These are phyloP conservation scores for Pyrenophora tritici-repentis DNA, from an alignment of 2,329 filamentous ascomycete species.

Conservation along the genomic window DNA sequence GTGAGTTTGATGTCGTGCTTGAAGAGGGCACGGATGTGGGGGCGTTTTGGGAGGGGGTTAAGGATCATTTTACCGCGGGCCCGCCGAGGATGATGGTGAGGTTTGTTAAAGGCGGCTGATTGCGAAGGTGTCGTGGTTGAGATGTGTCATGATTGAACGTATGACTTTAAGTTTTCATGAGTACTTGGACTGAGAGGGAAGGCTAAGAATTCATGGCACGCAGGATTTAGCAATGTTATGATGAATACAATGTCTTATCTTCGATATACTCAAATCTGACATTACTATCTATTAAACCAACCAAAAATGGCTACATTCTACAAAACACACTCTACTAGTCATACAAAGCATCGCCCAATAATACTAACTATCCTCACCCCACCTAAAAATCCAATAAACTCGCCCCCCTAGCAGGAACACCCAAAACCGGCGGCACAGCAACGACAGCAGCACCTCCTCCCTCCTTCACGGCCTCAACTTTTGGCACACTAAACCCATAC, in stretches of 20 bases:
- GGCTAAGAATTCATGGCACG: too few species aligned
- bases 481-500: conserved; percentile 7
- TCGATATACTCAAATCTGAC: too few species aligned
- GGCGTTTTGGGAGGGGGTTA: conserved; percentile 25
- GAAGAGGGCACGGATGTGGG: conserved; percentile 21
- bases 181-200: too few species aligned
- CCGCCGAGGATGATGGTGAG: conserved; percentile 22
- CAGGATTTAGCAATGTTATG: too few species aligned
- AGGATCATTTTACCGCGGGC: conserved; percentile 33
- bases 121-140: background rate
- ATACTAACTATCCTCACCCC: too few species aligned
- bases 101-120: conserved; percentile 11
- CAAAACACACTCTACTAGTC: too few species aligned
- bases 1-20: conserved; percentile 58
- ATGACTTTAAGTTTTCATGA: too few species aligned
- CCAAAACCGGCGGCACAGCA: background rate
- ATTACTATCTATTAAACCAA: too few species aligned
- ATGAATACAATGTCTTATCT: too few species aligned
- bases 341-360: background rate
- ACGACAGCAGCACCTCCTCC: background rate
- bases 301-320: too few species aligned
- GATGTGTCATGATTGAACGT: background rate
- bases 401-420: background rate
- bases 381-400: conserved; percentile 9
- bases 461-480: background rate